phyloP scores from a whole-genome alignment of 306 rosid genomes.

The Trifolium fragiferum region DNA sequence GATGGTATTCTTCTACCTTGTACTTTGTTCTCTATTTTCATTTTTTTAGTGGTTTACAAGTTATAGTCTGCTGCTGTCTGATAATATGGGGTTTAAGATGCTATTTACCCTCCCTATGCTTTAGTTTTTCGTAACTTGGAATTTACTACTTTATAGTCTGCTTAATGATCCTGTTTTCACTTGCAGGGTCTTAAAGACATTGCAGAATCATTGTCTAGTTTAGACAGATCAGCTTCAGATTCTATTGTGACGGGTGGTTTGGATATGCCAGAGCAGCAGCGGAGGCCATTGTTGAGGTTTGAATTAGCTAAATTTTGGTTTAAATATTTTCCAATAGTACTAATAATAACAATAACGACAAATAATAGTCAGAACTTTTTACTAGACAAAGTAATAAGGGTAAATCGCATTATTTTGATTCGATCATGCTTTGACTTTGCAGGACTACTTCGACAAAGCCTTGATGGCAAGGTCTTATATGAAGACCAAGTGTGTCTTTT shows the following conservation, averaged over 20 bases:
- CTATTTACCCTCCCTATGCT: background rate
- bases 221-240: slow-evolving; percentile 54
- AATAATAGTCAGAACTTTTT: background rate
- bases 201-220: slow-evolving; percentile 45
- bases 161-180: slow-evolving; percentile 25
- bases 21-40: slow-evolving; percentile 16
- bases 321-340: too few relatives aligned
- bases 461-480: slow-evolving; percentile 44
- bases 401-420: slow-evolving; percentile 1
- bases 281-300: slow-evolving; percentile 66
- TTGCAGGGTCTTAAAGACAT: slow-evolving; percentile 86
- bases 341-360: too few relatives aligned
- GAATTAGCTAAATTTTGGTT: slow-evolving; percentile 16
- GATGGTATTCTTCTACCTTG: slow-evolving; percentile 52
- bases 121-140: slow-evolving; percentile 16
- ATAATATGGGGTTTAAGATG: background rate
- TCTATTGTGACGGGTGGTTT: slow-evolving; percentile 42
- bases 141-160: slow-evolving; percentile 25
- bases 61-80: background rate
- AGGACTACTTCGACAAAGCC: slow-evolving; percentile 61
- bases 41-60: slow-evolving; percentile 7
- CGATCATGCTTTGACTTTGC: slow-evolving; percentile 20
- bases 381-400: background rate
- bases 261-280: slow-evolving; percentile 47
- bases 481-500: background rate